Percentiles rank a stretch among this genome's conserved stretches.
phyloP scores from a whole-genome alignment of 2,329 filamentous ascomycete species.

The Golovinomyces cichoracearum region DNA sequence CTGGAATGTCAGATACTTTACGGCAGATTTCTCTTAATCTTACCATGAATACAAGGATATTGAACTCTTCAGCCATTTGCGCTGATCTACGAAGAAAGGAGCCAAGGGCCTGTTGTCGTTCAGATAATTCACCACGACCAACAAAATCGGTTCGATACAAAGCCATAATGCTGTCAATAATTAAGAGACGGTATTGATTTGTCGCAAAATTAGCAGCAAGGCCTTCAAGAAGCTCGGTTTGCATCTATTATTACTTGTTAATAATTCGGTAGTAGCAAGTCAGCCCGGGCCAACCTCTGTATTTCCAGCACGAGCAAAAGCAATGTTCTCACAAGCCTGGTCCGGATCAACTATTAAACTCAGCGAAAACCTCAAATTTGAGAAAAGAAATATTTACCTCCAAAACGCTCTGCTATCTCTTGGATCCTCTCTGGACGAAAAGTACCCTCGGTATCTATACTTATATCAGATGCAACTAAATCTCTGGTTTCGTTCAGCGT shows the following conservation, averaged over 20 bases:
- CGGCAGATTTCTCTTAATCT: background rate
- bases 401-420: constrained; percentile 41
- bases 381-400: constrained; percentile 13
- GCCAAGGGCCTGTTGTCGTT: constrained; percentile 41
- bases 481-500: constrained; percentile 1
- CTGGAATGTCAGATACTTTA: constrained; percentile 13
- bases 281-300: constrained; percentile 21
- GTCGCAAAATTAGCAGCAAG: constrained; percentile 33
- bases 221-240: constrained; percentile 33
- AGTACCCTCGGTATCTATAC: constrained; percentile 31
- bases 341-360: constrained; percentile 24
- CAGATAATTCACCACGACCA: constrained; percentile 39
- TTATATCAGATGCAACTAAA: background rate
- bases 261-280: background rate
- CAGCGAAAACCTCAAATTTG: constrained; percentile 1
- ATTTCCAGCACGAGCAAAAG: constrained; percentile 36
- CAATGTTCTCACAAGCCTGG: constrained; percentile 38
- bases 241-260: constrained; percentile 16
- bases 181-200: constrained; percentile 37
- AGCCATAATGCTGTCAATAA: constrained; percentile 46
- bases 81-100: constrained; percentile 36
- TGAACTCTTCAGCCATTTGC: constrained; percentile 45
- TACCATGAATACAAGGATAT: constrained; percentile 36
- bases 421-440: constrained; percentile 40
- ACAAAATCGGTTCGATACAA: constrained; percentile 41